Base-by-base conservation (phyloP, 176 grass and related monocot species). In the Oryza brachyantha region DNA sequence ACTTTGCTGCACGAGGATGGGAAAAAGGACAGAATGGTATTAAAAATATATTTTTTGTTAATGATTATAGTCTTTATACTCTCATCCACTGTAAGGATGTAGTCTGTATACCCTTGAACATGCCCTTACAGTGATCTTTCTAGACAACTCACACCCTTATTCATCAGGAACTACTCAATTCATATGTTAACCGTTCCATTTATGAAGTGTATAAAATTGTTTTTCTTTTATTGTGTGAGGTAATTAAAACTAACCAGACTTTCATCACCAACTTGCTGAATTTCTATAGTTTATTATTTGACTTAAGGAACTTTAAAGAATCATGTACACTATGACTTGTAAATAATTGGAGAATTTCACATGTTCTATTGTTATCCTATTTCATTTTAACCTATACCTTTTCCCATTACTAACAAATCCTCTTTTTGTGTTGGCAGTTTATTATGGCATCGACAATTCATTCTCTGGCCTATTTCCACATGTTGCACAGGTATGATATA, bases 371-470 rank as follows among this genome's bases (percentile, higher is more conserved):
- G 17, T 24, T 45, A 76, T 13, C 13, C 17, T 26, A 42, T 72
- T 81, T 65, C 46, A 55, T 72, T 81, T 64, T 36, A 46, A 59
- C 64, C 59, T 68, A 11, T 59, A 62, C 71, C 57, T 78, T 64
- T 81, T 64, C 25, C 28, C 31, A 29, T 79, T 81, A 77, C 26
- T 85, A 76, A 74, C 64, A 58, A 79, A 14, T 4, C 38, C 0
- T 42, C 39, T 13, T 39, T 71, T 65, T 64, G 9, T 59, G 68
- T 84, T 85, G 39, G 42, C 96, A 99, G 96, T 85, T 82, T 95
- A 99, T 86, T 99, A 99, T 75, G 86, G 96, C 64, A 67, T 99
- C 58, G 88, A 95, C 13, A 85, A 91, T 74, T 89, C 85, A 61
- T 90, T 95, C 74, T 89, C 81, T 24, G 85, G 81, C 38, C 86